Percentiles rank a stretch among this genome's conserved stretches.
These are phyloP conservation scores for Cerrena zonata DNA, from an alignment of 1,284 basidiomycete species.

Conservation along the genomic window DNA sequence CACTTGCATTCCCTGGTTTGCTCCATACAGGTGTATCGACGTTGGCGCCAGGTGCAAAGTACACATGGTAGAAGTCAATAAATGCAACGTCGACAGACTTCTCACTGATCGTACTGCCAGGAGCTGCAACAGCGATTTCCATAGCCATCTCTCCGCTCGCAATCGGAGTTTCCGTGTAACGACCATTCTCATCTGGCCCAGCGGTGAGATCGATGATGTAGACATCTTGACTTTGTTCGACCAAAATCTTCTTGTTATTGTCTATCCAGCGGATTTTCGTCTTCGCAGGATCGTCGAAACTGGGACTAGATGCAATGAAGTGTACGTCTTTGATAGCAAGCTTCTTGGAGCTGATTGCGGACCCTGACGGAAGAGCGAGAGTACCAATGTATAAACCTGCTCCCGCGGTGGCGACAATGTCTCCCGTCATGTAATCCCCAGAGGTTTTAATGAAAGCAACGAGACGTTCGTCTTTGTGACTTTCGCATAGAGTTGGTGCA, in stretches of 20 bases:
- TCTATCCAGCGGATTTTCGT: conserved; percentile 48
- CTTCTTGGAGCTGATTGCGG: neutral
- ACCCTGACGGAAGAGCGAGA: conserved; percentile 44
- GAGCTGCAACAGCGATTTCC: conserved; percentile 44
- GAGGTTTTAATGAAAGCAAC: conserved; percentile 61
- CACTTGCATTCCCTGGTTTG: conserved; percentile 60
- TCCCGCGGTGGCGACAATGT: conserved; percentile 57
- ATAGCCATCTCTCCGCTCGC: conserved; percentile 50
- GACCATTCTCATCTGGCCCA: conserved; percentile 41
- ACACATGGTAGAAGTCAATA: conserved; percentile 62
- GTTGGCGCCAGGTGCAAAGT: conserved; percentile 41
- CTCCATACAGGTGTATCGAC: conserved; percentile 52
- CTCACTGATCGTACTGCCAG: conserved; percentile 10
- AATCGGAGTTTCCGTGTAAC: conserved; percentile 43
- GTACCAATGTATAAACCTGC: conserved; percentile 60
- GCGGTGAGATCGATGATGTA: conserved; percentile 51
- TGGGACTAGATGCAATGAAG: conserved; percentile 19
- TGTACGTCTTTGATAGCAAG: conserved; percentile 1
- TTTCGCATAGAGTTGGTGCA: conserved; percentile 48
- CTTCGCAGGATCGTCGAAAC: conserved; percentile 15
- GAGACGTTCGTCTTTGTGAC: conserved; percentile 35
- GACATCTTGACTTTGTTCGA: conserved; percentile 47
- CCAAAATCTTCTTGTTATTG: conserved; percentile 45
- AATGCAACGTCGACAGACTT: conserved; percentile 41
- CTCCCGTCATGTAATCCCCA: conserved; percentile 54